These are phyloP conservation scores for Paraconiothyrium sp. DNA, from an alignment of 2,329 filamentous ascomycete genomes.

Conservation along the genomic window DNA sequence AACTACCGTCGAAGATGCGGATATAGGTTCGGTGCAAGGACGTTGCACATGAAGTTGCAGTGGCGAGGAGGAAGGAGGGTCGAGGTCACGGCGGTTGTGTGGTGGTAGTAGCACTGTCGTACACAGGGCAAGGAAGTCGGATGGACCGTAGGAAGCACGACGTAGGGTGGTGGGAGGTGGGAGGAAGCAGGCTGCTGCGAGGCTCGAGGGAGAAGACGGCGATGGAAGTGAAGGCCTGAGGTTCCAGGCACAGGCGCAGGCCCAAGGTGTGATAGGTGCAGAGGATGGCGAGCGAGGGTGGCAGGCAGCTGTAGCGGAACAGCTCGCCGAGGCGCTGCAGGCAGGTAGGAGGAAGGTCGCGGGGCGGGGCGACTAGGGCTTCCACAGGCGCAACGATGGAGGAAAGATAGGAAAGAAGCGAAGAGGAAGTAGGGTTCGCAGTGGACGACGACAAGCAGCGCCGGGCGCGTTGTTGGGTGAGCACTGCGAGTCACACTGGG, in stretches of 20 bases:
- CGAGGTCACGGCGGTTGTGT: conserved; percentile 1
- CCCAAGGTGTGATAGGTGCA: conserved; percentile 8
- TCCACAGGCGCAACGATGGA: neutral
- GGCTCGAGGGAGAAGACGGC: neutral
- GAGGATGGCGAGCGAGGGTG: conserved; percentile 15
- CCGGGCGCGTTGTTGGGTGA: conserved; percentile 13
- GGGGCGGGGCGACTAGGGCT: neutral
- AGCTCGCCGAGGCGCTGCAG: neutral
- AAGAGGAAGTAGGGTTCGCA: conserved; percentile 2
- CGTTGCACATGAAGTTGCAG: conserved; percentile 49
- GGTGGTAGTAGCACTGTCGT: neutral
- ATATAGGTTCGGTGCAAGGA: conserved; percentile 49
- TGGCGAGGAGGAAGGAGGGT: conserved; percentile 19
- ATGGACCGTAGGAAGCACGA: neutral
- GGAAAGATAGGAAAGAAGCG: conserved; percentile 2
- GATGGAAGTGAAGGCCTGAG: neutral
- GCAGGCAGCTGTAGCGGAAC: conserved; percentile 7
- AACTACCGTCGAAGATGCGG: conserved; percentile 51
- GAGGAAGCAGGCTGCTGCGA: conserved; percentile 1
- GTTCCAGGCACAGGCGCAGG: neutral
- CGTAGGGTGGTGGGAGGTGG: neutral
- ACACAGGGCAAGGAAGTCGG: conserved; percentile 2
- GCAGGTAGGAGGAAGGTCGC: neutral
- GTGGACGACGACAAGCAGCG: conserved; percentile 4
- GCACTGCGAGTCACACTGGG: conserved; percentile 15